A percentile compares a stretch with the other conserved stretches of the same genome.
These are phyloP conservation scores for Suillus weaverae DNA, from an alignment of 768 basidiomycete genomes.

Conservation along the genomic window DNA sequence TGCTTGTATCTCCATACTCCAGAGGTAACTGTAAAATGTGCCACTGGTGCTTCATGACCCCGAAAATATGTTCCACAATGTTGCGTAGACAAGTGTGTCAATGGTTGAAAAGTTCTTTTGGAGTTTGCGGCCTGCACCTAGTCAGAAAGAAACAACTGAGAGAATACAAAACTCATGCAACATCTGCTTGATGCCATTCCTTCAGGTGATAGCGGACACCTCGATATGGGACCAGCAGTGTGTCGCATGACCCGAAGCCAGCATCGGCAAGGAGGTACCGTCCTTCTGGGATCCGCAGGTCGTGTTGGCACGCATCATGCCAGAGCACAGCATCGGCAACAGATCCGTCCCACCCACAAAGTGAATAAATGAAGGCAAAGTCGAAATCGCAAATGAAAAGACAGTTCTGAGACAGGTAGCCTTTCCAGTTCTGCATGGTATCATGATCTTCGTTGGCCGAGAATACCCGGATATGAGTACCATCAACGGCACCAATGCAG, in stretches of 20 bases:
- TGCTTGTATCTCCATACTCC: slow-evolving; percentile 23
- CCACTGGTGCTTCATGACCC: slow-evolving; percentile 23
- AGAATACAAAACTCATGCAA: too few species aligned
- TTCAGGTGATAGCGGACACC: slow-evolving; percentile 35
- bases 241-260: slow-evolving; percentile 25
- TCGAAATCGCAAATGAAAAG: slow-evolving; percentile 22
- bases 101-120: slow-evolving; percentile 6
- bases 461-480: not conserved
- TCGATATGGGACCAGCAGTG: slow-evolving; percentile 37
- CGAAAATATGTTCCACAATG: slow-evolving; percentile 23
- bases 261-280: slow-evolving; percentile 2
- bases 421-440: slow-evolving; percentile 18
- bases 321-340: slow-evolving; percentile 15
- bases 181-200: slow-evolving; percentile 3
- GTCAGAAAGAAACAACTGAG: not conserved
- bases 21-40: slow-evolving; percentile 12
- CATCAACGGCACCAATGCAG: slow-evolving; percentile 10
- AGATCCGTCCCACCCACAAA: slow-evolving; percentile 22
- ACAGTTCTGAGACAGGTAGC: slow-evolving; percentile 19
- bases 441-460: not conserved
- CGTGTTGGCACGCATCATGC: slow-evolving; percentile 10
- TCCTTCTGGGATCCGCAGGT: slow-evolving; percentile 7
- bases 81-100: slow-evolving; percentile 12
- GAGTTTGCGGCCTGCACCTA: slow-evolving; percentile 1
- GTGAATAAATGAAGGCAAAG: slow-evolving; percentile 10